Evolutionary conservation across 129 eudicot genomes (phyloP).

Genomic region (Logfia minima): DNA sequence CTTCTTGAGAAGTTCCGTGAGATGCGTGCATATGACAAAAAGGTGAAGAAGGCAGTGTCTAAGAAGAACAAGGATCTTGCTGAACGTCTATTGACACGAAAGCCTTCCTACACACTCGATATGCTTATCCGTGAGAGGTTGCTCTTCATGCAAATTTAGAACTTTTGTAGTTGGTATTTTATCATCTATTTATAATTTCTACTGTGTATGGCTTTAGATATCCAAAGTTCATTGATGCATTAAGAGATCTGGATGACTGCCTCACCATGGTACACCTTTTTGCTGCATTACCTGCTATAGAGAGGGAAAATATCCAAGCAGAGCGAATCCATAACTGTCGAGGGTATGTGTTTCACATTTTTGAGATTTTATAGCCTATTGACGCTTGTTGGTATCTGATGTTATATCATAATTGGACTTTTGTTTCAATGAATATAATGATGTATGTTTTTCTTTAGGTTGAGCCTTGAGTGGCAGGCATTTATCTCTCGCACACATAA

Average conservation of each 20-base stretch:
- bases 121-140: slow-evolving; percentile 79
- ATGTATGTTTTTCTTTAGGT: slow-evolving; percentile 36
- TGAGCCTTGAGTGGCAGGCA: slow-evolving; percentile 96
- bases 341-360: slow-evolving; percentile 41
- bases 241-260: slow-evolving; percentile 87
- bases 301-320: slow-evolving; percentile 68
- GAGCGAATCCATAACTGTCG: slow-evolving; percentile 72
- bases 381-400: background rate
- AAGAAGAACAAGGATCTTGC: slow-evolving; percentile 84
- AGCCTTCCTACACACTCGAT: slow-evolving; percentile 68
- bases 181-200: background rate
- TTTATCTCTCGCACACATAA: slow-evolving; percentile 85
- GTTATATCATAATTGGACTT: background rate
- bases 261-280: slow-evolving; percentile 88
- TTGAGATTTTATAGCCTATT: background rate
- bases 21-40: slow-evolving; percentile 62
- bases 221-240: slow-evolving; percentile 80
- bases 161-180: background rate
- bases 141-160: background rate
- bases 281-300: slow-evolving; percentile 86
- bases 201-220: slow-evolving; percentile 45
- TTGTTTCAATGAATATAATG: background rate
- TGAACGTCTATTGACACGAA: slow-evolving; percentile 54
- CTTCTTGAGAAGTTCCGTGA: slow-evolving; percentile 70
- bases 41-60: slow-evolving; percentile 68